phyloP scores from a whole-genome alignment of 768 basidiomycete genomes.

The Pisolithus sp. region DNA sequence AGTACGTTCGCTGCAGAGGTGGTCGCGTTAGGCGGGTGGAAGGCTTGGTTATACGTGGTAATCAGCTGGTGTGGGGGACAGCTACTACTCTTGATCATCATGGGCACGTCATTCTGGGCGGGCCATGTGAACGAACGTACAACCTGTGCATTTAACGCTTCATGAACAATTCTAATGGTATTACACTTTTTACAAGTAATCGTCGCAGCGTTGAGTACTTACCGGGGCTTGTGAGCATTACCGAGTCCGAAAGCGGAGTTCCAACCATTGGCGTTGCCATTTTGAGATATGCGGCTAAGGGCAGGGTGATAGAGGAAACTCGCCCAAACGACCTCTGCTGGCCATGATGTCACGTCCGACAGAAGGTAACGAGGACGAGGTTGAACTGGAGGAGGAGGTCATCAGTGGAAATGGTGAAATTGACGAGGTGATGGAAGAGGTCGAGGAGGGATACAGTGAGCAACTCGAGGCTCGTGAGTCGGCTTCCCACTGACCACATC shows the following conservation, averaged over 20 bases:
- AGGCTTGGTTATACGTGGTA: conserved; percentile 61
- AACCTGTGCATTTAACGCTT: conserved; percentile 41
- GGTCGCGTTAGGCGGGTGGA: conserved; percentile 45
- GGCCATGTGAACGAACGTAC: conserved; percentile 38
- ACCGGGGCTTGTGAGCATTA: not conserved
- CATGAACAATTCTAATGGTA: not conserved
- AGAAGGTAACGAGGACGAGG: conserved; percentile 42
- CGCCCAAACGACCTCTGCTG: conserved; percentile 18
- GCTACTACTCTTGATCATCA: conserved; percentile 58
- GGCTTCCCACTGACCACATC: conserved; percentile 9
- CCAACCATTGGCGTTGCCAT: conserved; percentile 21
- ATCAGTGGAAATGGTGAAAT: conserved; percentile 53
- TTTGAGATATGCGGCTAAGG: conserved; percentile 14
- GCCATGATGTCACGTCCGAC: conserved; percentile 33
- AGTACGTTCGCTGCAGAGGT: conserved; percentile 89
- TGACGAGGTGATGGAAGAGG: conserved; percentile 76
- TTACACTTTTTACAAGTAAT: not conserved
- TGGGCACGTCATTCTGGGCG: conserved; percentile 61
- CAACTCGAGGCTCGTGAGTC: conserved; percentile 13
- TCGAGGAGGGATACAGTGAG: conserved; percentile 72
- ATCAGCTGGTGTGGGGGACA: conserved; percentile 70
- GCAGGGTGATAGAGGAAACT: conserved; percentile 2
- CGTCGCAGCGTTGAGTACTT: not conserved
- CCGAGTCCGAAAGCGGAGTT: conserved; percentile 20
- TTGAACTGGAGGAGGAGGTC: conserved; percentile 53